Conservation (phyloP, 2,329 filamentous ascomycete genomes). For the Cadophora sp. region DNA sequence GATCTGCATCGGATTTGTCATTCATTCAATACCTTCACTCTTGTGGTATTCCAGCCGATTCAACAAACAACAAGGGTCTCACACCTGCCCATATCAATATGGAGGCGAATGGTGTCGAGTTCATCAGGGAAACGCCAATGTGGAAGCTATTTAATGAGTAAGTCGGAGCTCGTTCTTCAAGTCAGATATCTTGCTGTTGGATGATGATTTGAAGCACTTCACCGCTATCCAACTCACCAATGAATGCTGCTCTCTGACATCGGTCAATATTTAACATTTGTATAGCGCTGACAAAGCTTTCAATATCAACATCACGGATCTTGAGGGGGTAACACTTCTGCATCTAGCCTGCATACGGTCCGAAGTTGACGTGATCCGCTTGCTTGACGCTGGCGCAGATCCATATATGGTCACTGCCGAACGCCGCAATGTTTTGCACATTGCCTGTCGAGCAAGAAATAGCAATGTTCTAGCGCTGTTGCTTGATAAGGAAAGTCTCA, state of each 20-base stretch:
- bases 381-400: background rate
- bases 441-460: background rate
- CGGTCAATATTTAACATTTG: background rate
- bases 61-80: background rate
- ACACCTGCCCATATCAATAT: background rate
- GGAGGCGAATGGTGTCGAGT: background rate
- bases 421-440: background rate
- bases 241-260: too few relatives aligned
- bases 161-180: background rate
- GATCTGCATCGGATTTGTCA: background rate
- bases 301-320: constrained; percentile 24
- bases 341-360: constrained; percentile 22
- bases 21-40: background rate
- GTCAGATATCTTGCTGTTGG: background rate
- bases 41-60: background rate
- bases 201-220: background rate
- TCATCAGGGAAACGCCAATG: background rate
- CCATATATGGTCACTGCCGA: background rate
- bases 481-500: background rate
- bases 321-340: constrained; percentile 31
- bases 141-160: background rate
- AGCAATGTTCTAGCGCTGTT: background rate
- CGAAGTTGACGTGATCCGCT: background rate
- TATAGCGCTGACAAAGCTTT: background rate
- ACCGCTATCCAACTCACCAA: too few relatives aligned